A percentile compares a stretch with the other conserved stretches of the same genome.
Evolutionary conservation across 139 green algal species (phyloP).

Genomic region (Eudorina sp.): DNA sequence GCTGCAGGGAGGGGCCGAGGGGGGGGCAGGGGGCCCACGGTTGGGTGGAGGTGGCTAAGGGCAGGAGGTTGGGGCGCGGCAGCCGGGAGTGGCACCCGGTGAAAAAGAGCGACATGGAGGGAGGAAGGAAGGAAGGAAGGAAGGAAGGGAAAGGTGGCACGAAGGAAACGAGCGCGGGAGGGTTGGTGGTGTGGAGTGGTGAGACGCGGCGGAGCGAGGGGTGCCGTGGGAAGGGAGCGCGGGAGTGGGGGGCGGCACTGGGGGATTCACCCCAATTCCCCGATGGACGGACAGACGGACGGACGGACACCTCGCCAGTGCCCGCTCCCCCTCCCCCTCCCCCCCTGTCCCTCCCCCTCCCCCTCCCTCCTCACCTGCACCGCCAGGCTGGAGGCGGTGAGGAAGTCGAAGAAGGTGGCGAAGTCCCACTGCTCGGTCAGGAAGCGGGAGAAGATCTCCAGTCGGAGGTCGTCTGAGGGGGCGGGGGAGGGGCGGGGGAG

Average conservation of each 20-base stretch:
- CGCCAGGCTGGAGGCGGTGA: conserved; percentile 52
- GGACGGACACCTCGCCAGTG: too few species aligned
- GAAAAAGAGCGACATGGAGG: too few species aligned
- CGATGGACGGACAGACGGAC: too few species aligned
- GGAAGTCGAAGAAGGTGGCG: conserved; percentile 62
- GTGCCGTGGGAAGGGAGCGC: too few species aligned
- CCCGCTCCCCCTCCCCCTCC: background rate
- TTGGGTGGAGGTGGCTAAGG: background rate
- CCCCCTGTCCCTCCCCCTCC: background rate
- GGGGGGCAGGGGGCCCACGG: background rate
- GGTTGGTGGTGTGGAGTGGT: too few species aligned
- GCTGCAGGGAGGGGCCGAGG: conserved; percentile 42
- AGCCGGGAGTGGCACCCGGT: background rate
- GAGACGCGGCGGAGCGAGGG: too few species aligned
- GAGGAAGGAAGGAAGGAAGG: too few species aligned
- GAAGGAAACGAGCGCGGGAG: too few species aligned
- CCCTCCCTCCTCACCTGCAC: conserved; percentile 47
- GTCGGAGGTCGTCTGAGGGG: conserved; percentile 51
- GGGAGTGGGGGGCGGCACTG: too few species aligned
- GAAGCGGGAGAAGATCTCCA: conserved; percentile 65
- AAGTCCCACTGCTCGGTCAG: conserved; percentile 71
- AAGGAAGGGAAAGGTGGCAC: too few species aligned
- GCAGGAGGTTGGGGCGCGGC: background rate
- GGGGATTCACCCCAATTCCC: too few species aligned
- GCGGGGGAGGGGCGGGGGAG: background rate